These are phyloP conservation scores for Hemisphaericaspora lyxosophila DNA, from an alignment of 1,139 yeast genomes.

Conservation along the genomic window DNA sequence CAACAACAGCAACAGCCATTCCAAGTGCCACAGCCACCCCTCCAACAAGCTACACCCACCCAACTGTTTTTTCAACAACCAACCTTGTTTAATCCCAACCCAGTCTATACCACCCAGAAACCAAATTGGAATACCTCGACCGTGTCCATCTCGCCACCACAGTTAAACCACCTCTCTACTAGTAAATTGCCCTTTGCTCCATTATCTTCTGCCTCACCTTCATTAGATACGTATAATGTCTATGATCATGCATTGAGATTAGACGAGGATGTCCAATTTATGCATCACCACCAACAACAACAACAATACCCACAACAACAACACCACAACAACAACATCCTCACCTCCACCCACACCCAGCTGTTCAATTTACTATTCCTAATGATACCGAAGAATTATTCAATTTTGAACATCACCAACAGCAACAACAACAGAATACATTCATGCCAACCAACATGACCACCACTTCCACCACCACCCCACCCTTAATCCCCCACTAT, in stretches of 20 bases:
- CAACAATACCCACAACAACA: background rate
- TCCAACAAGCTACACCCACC: no score
- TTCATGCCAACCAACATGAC: constrained; percentile 2
- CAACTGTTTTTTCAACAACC: no score
- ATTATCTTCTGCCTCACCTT: constrained; percentile 1
- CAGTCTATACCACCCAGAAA: constrained; percentile 4
- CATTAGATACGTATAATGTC: background rate
- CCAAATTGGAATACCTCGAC: constrained; percentile 5
- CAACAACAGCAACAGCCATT: constrained; percentile 1
- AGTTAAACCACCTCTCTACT: background rate
- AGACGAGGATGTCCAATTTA: constrained; percentile 3
- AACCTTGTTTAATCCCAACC: constrained; percentile 2
- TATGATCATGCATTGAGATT: constrained; percentile 3
- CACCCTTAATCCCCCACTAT: background rate
- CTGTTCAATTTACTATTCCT: constrained; percentile 2
- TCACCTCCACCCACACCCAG: background rate
- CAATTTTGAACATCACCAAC: constrained; percentile 23
- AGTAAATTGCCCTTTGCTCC: constrained; percentile 10
- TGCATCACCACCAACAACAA: background rate
- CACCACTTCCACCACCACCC: background rate
- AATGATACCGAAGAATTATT: constrained; percentile 22
- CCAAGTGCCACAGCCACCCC: no score
- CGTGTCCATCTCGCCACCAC: constrained; percentile 9
- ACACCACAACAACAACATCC: constrained; percentile 5
- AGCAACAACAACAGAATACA: constrained; percentile 12